Conservation (phyloP, 23 red algal species). For the Gracilaria domingensis region DNA sequence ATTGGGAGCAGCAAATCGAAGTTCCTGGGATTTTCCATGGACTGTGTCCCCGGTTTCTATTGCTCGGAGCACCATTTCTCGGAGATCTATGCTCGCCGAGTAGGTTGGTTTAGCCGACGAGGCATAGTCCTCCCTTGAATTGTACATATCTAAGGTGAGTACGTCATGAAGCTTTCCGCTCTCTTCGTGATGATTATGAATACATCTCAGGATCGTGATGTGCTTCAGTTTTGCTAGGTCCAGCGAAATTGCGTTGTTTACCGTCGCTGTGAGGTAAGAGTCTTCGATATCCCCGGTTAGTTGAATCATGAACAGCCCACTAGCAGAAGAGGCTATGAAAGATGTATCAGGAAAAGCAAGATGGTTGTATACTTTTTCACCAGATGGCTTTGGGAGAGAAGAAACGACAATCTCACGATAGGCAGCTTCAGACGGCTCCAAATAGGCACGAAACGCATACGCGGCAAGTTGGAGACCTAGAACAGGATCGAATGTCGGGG, state of each 20-base stretch:
- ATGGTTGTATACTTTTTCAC: slow-evolving; percentile 15
- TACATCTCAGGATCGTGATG: slow-evolving; percentile 14
- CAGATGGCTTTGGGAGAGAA: neutral
- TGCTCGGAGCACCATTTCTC: neutral
- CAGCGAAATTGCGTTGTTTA: slow-evolving; percentile 1
- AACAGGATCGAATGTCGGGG: slow-evolving; percentile 52
- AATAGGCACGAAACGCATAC: slow-evolving; percentile 65
- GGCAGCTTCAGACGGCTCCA: slow-evolving; percentile 34
- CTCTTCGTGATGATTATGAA: neutral
- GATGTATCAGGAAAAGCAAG: slow-evolving; percentile 43
- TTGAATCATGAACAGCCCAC: slow-evolving; percentile 55
- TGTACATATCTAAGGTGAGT: slow-evolving; percentile 8
- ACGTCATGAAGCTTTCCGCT: neutral
- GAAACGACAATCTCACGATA: slow-evolving; percentile 50
- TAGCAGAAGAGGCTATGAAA: slow-evolving; percentile 37
- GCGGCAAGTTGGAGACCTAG: slow-evolving; percentile 44
- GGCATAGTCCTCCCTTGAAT: slow-evolving; percentile 10
- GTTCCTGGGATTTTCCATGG: slow-evolving; percentile 7
- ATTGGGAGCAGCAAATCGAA: neutral
- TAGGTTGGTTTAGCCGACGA: neutral
- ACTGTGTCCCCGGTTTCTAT: neutral
- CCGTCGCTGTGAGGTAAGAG: slow-evolving; percentile 18
- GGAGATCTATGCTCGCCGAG: neutral
- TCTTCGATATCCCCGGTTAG: neutral
- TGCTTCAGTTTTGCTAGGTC: neutral